phyloP scores from a whole-genome alignment of 805 yeast species.

The Maudiozyma serrabonitensis region DNA sequence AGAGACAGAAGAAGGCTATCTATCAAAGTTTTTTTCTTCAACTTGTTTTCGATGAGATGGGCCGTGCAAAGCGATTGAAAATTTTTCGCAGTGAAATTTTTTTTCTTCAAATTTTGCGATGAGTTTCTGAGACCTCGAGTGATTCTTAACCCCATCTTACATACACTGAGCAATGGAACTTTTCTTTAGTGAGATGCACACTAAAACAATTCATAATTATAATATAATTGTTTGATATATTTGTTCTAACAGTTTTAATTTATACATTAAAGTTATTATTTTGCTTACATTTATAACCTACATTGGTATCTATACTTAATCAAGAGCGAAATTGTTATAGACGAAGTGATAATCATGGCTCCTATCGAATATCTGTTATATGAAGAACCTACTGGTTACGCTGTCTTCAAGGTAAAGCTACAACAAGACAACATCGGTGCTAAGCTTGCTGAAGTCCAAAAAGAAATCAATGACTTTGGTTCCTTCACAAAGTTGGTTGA shows the following conservation, averaged over 20 bases:
- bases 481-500: slow-evolving; percentile 88
- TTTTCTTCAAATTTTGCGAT: slow-evolving; percentile 5
- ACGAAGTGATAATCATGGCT: slow-evolving; percentile 37
- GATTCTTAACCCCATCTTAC: too few relatives aligned
- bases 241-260: too few relatives aligned
- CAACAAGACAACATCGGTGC: slow-evolving; percentile 94
- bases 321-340: too few relatives aligned
- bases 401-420: slow-evolving; percentile 83
- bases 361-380: slow-evolving; percentile 83
- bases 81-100: slow-evolving; percentile 1
- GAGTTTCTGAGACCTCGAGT: slow-evolving; percentile 2
- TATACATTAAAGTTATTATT: too few relatives aligned
- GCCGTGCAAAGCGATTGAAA: slow-evolving; percentile 2
- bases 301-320: too few relatives aligned
- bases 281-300: too few relatives aligned
- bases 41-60: not conserved
- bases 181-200: not conserved
- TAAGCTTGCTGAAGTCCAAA: slow-evolving; percentile 87
- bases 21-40: not conserved
- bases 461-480: slow-evolving; percentile 74
- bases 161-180: not conserved
- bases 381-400: slow-evolving; percentile 98
- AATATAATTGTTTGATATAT: too few relatives aligned
- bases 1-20: too few relatives aligned
- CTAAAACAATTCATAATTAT: not conserved